Conservation (phyloP, 352 stramenopile species). For the Poterioochromonas sp. region DNA sequence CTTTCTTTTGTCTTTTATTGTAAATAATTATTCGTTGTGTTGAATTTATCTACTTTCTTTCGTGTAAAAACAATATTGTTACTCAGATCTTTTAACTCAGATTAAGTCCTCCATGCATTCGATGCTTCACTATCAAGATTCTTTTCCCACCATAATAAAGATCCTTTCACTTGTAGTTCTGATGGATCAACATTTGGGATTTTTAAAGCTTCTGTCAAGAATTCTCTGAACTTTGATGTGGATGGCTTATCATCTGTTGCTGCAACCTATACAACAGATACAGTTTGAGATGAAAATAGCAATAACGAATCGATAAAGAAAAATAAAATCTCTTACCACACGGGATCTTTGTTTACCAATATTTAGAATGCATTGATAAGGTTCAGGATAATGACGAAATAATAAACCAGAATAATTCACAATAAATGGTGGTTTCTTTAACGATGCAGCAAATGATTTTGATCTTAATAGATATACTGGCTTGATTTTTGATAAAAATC, state of each 20-base stretch:
- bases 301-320: not conserved
- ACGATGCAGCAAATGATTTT: slow-evolving; percentile 56
- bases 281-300: not conserved
- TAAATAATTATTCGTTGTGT: too few relatives aligned
- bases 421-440: slow-evolving; percentile 58
- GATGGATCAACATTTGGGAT: not conserved
- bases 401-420: slow-evolving; percentile 68
- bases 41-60: too few relatives aligned
- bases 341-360: slow-evolving; percentile 46
- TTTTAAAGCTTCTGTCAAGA: not conserved
- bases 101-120: not conserved
- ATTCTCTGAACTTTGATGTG: not conserved
- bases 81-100: not conserved
- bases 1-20: too few relatives aligned
- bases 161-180: slow-evolving; percentile 43
- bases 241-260: not conserved
- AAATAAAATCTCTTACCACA: not conserved
- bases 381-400: slow-evolving; percentile 62
- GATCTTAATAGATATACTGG: slow-evolving; percentile 64
- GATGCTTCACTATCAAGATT: slow-evolving; percentile 36
- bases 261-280: not conserved
- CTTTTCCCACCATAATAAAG: slow-evolving; percentile 47
- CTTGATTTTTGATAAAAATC: slow-evolving; percentile 59
- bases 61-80: too few relatives aligned
- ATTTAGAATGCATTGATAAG: slow-evolving; percentile 64